These are phyloP conservation scores for Arabidopsis lyrata DNA, from an alignment of 441 rosid genomes.

Conservation along the genomic window DNA sequence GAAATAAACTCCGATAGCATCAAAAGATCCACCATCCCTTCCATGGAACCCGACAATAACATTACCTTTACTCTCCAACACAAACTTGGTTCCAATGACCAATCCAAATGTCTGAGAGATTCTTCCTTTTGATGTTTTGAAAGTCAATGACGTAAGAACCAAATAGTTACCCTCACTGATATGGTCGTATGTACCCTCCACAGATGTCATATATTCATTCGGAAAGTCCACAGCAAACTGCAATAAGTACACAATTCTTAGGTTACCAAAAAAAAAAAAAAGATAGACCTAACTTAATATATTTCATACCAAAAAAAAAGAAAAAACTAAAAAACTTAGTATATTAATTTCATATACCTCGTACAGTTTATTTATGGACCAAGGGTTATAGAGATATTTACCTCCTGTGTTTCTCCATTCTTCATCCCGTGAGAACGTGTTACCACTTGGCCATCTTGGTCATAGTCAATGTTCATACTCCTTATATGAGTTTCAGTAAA, in stretches of 20 bases:
- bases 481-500: constrained; percentile 14
- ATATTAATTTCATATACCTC: too few relatives aligned
- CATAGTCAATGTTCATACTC: constrained; percentile 34
- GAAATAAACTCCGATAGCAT: constrained; percentile 38
- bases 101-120: constrained; percentile 28
- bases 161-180: not conserved
- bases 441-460: constrained; percentile 35
- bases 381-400: not conserved
- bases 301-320: too few relatives aligned
- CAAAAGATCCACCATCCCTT: constrained; percentile 25
- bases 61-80: constrained; percentile 22
- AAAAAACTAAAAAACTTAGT: too few relatives aligned
- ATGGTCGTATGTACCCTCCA: constrained; percentile 27
- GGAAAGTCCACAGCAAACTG: constrained; percentile 40
- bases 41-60: constrained; percentile 40
- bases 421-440: constrained; percentile 35
- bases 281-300: too few relatives aligned
- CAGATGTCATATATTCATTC: constrained; percentile 33
- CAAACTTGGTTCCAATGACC: constrained; percentile 18
- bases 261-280: too few relatives aligned
- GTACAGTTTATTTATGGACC: not conserved
- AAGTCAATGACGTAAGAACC: constrained; percentile 27
- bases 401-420: constrained; percentile 36
- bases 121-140: constrained; percentile 38
- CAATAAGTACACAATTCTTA: not conserved